phyloP scores from a whole-genome alignment of 495 filamentous ascomycete genomes.

The Annulohypoxylon bovei region DNA sequence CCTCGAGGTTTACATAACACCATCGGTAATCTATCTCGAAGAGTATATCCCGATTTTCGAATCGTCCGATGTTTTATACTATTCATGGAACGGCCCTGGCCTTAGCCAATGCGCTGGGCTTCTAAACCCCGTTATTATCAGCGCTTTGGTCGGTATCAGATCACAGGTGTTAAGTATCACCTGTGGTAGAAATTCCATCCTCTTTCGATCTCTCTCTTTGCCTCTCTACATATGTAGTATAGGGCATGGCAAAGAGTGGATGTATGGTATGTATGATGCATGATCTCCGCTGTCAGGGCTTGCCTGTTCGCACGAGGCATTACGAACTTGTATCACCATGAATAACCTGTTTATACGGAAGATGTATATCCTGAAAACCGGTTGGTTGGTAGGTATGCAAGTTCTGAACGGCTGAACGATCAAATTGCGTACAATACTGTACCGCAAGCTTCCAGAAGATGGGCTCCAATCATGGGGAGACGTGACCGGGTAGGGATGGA shows the following conservation, averaged over 20 bases:
- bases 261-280: constrained; percentile 19
- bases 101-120: constrained; percentile 31
- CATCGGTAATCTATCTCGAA: background rate
- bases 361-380: background rate
- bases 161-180: constrained; percentile 17
- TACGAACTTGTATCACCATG: constrained; percentile 18
- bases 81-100: constrained; percentile 4
- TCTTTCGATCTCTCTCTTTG: constrained; percentile 12
- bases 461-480: constrained; percentile 37
- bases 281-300: constrained; percentile 23
- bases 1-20: background rate
- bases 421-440: constrained; percentile 36
- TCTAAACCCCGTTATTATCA: constrained; percentile 30
- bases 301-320: constrained; percentile 17
- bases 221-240: too few relatives aligned
- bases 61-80: constrained; percentile 26
- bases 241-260: constrained; percentile 10
- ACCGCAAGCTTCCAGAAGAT: constrained; percentile 44
- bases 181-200: constrained; percentile 19
- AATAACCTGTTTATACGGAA: constrained; percentile 19
- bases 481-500: constrained; percentile 22
- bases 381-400: background rate
- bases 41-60: constrained; percentile 5
- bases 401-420: constrained; percentile 29
- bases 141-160: constrained; percentile 20